These are phyloP conservation scores for Exophiala sideris DNA, from an alignment of 2,329 filamentous ascomycete species.

Conservation along the genomic window DNA sequence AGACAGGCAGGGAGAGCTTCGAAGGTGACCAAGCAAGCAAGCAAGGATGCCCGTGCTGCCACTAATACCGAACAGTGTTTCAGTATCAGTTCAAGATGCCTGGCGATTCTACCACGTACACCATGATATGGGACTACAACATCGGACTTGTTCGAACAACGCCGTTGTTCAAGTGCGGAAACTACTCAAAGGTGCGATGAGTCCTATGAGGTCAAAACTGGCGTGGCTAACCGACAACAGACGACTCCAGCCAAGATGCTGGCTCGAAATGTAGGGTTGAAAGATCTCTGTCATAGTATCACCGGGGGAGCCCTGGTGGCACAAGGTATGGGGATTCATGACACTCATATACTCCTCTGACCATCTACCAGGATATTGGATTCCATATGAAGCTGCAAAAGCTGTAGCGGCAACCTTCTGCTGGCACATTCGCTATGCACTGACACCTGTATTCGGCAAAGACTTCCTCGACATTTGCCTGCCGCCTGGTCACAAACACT, in stretches of 20 bases:
- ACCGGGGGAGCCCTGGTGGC: constrained; percentile 87
- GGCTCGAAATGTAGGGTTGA: constrained; percentile 72
- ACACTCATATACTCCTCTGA: constrained; percentile 12
- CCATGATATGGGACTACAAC: constrained; percentile 96
- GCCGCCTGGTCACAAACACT: constrained; percentile 60
- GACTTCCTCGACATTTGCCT: constrained; percentile 73
- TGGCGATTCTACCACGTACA: constrained; percentile 63
- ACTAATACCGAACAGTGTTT: constrained; percentile 58
- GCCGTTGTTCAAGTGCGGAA: constrained; percentile 87
- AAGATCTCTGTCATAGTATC: constrained; percentile 89
- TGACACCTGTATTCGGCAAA: constrained; percentile 87
- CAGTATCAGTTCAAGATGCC: constrained; percentile 77
- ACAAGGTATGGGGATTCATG: constrained; percentile 62
- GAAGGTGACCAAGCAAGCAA: constrained; percentile 62
- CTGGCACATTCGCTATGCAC: constrained; percentile 72
- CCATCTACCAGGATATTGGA: constrained; percentile 75
- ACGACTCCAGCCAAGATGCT: constrained; percentile 85
- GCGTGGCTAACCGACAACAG: constrained; percentile 45
- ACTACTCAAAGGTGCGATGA: constrained; percentile 72
- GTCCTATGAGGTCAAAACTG: neutral
- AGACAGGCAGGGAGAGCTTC: constrained; percentile 83
- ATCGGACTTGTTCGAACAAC: constrained; percentile 91
- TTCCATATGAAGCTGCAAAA: constrained; percentile 82
- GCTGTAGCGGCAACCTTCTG: constrained; percentile 90
- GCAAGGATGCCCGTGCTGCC: constrained; percentile 7